Evolutionary conservation across 768 basidiomycete species (phyloP).

Genomic region (Basidioascus undulatus): DNA sequence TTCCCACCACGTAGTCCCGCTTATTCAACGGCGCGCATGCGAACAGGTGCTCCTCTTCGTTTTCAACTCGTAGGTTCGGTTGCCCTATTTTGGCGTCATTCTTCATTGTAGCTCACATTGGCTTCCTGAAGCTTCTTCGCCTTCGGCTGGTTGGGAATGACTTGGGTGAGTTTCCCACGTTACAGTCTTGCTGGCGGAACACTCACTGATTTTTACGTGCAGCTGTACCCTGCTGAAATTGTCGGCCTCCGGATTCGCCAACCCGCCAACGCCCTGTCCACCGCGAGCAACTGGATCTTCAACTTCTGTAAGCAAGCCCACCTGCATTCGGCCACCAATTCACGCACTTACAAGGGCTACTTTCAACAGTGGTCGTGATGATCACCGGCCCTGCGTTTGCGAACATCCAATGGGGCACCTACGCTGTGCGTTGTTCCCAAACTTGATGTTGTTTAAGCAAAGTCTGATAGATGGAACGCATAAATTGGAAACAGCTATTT

Average conservation of each 20-base stretch:
- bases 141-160: slow-evolving; percentile 15
- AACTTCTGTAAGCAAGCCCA: no score
- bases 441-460: background rate
- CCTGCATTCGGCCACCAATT: no score
- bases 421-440: no score
- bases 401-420: background rate
- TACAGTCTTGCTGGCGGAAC: background rate
- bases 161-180: slow-evolving; percentile 16
- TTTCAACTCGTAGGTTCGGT: no score
- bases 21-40: no score
- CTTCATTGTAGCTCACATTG: no score
- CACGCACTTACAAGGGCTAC: background rate
- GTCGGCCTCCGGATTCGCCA: slow-evolving; percentile 36
- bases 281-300: slow-evolving; percentile 23
- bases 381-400: background rate
- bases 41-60: background rate
- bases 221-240: slow-evolving; percentile 47
- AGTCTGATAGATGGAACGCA: background rate
- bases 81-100: no score
- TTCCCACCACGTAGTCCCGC: no score
- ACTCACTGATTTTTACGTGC: no score
- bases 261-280: slow-evolving; percentile 38
- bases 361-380: background rate
- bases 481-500: background rate
- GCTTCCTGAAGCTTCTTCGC: slow-evolving; percentile 15